These are phyloP conservation scores for Dalbergia cultrata DNA, from an alignment of 306 rosid genomes.

Conservation along the genomic window DNA sequence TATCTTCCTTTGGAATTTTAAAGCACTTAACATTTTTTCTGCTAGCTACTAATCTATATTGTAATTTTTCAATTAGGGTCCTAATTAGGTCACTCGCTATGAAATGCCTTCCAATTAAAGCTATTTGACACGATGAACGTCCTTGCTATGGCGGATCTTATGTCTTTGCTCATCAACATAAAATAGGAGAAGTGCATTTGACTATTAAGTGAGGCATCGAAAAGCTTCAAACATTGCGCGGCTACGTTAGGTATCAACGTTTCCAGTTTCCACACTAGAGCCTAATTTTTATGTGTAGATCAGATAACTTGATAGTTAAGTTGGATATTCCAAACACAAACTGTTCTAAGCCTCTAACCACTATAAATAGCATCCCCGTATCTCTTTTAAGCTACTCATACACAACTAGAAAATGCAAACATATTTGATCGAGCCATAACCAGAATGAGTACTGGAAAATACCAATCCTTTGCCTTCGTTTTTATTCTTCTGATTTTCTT, in stretches of 20 bases:
- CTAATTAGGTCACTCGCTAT: background rate
- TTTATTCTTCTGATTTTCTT: conserved; percentile 39
- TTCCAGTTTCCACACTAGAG: conserved; percentile 27
- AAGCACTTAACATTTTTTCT: no score
- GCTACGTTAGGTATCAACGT: conserved; percentile 5
- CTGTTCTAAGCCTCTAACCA: background rate
- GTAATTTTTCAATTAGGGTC: no score
- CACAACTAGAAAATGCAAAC: background rate
- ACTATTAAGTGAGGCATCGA: background rate
- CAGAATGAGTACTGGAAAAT: conserved; percentile 19
- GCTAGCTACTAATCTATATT: no score
- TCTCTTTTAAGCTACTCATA: background rate
- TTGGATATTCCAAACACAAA: conserved; percentile 11
- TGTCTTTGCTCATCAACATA: background rate
- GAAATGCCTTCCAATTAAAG: background rate
- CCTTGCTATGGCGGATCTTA: background rate
- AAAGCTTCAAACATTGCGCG: background rate
- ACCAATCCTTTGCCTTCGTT: conserved; percentile 36
- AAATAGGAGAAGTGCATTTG: background rate
- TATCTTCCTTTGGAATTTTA: no score
- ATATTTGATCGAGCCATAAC: background rate
- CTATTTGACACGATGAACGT: background rate
- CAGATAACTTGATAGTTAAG: background rate
- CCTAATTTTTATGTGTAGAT: conserved; percentile 25
- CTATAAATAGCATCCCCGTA: conserved; percentile 40